Base-by-base conservation (phyloP, 1,139 yeast genomes). In the Kurtzmaniella quercitrusa region DNA sequence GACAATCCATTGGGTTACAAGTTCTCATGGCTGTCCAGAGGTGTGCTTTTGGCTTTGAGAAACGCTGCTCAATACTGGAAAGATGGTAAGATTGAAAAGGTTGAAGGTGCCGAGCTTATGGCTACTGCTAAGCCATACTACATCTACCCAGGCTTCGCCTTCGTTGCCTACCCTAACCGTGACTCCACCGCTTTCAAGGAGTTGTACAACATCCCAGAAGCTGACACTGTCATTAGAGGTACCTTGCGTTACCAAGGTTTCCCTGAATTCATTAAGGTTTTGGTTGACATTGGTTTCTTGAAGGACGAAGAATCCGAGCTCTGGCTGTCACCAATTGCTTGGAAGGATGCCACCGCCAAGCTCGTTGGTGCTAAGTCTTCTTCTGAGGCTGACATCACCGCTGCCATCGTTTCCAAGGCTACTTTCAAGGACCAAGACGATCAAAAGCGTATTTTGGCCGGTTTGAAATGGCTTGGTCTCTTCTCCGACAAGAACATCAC, bases 11-110 rank as follows among this genome's bases (percentile, higher is more conserved):
- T 93, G 65, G 98, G 98, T 54, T 93, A 93, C 81, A 93, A 93
- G 76, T 93, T 93, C 72, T 91, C 98, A 38, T 93, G 98, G 98
- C 88, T 97, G 38, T 89, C 98, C 39, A 84, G 98, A 69, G 98
- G 98, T 69, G 98, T 93, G 38, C 74, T 93, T 60, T 79, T 93
- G 59, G 98, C 98, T 20, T 79, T 93, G 63, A 84, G 96, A 77
- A 93, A 93, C 76, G 75, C 86, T 48, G 98, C 98, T 52, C 82
- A 80, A 59, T 91, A 82, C 75, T 91, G 84, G 81, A 74, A 84
- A 68, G 83, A 88, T 59, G 98, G 97, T 57, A 65, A 88, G 62
- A 68, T 88, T 55, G 95, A 78, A 48, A 79, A 82, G 41, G 84
- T 93, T 57, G 75, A 79, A 47, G 88, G 96, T 42, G 95, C 88